Base-by-base conservation (phyloP, 176 grass and related monocot species). In the Paspalum notatum region DNA sequence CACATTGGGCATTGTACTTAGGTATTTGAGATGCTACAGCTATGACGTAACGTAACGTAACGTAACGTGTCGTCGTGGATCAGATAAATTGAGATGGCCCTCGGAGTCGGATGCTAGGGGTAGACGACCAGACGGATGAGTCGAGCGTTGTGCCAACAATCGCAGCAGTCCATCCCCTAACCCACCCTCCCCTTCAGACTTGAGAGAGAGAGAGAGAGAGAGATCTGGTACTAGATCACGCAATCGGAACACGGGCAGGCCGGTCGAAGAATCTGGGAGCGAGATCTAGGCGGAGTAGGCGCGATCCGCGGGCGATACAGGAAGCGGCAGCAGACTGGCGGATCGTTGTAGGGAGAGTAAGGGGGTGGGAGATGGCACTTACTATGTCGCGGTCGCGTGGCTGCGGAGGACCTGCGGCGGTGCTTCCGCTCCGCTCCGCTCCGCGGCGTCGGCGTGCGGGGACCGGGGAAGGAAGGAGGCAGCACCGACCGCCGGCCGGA, bases 281-380 rank as follows among this genome's bases (percentile, higher is more conserved):
- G 67, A 70, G 67, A 70, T 70, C 67, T 70, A 49, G 22, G 21
- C 14, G 67, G 44, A 50, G 68, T 13, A 50, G 16, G 68, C 13
- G 45, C 49, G 68, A 71, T 71, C 68, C 46, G 68, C 24, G 44
- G 42, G 46, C 45, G 32, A 32, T 32, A 32, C 32, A 32, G 32
- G 32, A 32, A 32, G 32, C 32, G 32, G 32, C 32, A 32, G 12
- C 46, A 24, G 11, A 10, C 42, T 22, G 13, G 25, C 6, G 67
- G 44, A 70, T 70, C 67, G 13, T 27, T 69, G 2, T 44, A 24
- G 24, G 9, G 7, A 0, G 25, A 16, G 4, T 2, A 6, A 4
- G 60, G 9, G 14, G 47, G 47, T 5, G 8, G 22, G 68, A 9
- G 7, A 18, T 51, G 0, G 14, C 68, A 14, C 68, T 71, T 18